These are phyloP conservation scores for Cladophialophora exuberans DNA, from an alignment of 2,329 filamentous ascomycete species.

Conservation along the genomic window DNA sequence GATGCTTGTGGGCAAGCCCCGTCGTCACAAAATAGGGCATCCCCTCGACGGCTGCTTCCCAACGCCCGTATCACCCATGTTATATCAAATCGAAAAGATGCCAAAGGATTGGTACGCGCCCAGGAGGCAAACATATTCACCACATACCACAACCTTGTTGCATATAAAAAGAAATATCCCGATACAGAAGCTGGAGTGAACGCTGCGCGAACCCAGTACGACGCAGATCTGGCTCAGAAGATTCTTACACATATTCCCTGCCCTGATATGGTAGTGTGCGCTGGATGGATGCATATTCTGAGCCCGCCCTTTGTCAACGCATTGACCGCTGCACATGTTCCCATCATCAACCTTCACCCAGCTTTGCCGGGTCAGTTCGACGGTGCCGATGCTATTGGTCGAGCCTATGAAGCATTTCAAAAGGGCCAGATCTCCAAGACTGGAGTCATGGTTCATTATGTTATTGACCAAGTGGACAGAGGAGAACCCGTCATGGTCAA, in stretches of 20 bases:
- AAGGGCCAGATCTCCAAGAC: conserved; percentile 68
- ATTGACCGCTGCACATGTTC: conserved; percentile 63
- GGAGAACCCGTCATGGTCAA: conserved; percentile 72
- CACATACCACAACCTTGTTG: conserved; percentile 79
- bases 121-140: conserved; percentile 66
- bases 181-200: conserved; percentile 54
- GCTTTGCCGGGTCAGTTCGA: conserved; percentile 75
- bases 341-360: conserved; percentile 82
- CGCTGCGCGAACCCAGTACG: conserved; percentile 68
- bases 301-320: conserved; percentile 70
- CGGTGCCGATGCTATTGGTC: conserved; percentile 75
- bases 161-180: conserved; percentile 71
- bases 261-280: conserved; percentile 77
- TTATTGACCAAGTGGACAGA: conserved; percentile 77
- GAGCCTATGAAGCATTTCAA: conserved; percentile 74
- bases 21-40: conserved; percentile 9
- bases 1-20: conserved; percentile 56
- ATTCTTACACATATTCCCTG: conserved; percentile 60
- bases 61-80: conserved; percentile 63
- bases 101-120: conserved; percentile 67
- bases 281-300: conserved; percentile 87
- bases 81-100: conserved; percentile 67
- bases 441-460: conserved; percentile 89
- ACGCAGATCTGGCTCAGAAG: conserved; percentile 71
- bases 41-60: conserved; percentile 42